These are phyloP conservation scores for Cryptosporidium baileyi DNA, from an alignment of 169 alveolate species.

Conservation along the genomic window DNA sequence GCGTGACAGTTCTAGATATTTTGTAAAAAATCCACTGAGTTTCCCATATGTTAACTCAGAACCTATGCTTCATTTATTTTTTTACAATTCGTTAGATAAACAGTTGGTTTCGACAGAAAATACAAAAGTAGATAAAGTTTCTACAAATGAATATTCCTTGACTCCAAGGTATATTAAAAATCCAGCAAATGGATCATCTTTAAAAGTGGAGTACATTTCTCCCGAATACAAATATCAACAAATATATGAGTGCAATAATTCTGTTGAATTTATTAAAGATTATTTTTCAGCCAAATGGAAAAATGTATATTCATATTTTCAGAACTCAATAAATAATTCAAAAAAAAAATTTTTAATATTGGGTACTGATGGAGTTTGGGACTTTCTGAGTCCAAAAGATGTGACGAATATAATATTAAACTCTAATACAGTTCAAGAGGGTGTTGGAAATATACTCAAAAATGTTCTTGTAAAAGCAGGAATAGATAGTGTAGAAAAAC, in stretches of 20 bases:
- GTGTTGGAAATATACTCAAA: slow-evolving; percentile 8
- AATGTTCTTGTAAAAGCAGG: slow-evolving; percentile 39
- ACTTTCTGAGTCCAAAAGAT: slow-evolving; percentile 59
- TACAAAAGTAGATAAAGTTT: slow-evolving; percentile 5
- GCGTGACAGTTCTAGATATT: background rate
- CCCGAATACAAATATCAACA: slow-evolving; percentile 23
- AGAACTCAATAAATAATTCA: background rate
- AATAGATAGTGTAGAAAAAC: slow-evolving; percentile 9
- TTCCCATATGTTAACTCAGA: slow-evolving; percentile 59
- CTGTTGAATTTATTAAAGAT: slow-evolving; percentile 23
- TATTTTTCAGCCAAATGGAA: slow-evolving; percentile 6
- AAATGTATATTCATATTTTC: slow-evolving; percentile 8
- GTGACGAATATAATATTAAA: background rate
- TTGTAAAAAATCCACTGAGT: slow-evolving; percentile 51
- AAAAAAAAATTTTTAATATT: slow-evolving; percentile 21
- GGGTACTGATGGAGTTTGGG: slow-evolving; percentile 69
- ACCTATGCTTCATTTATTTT: slow-evolving; percentile 56
- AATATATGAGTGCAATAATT: background rate
- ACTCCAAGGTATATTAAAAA: slow-evolving; percentile 1
- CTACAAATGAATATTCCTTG: slow-evolving; percentile 3
- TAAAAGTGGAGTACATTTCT: background rate
- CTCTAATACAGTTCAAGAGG: background rate
- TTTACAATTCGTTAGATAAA: slow-evolving; percentile 1
- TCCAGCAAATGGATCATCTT: background rate
- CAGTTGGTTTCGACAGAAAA: background rate